A percentile compares a stretch with the other conserved stretches of the same genome.
phyloP scores from a whole-genome alignment of 345 rosid genomes.

The Pelargonium nanum region DNA sequence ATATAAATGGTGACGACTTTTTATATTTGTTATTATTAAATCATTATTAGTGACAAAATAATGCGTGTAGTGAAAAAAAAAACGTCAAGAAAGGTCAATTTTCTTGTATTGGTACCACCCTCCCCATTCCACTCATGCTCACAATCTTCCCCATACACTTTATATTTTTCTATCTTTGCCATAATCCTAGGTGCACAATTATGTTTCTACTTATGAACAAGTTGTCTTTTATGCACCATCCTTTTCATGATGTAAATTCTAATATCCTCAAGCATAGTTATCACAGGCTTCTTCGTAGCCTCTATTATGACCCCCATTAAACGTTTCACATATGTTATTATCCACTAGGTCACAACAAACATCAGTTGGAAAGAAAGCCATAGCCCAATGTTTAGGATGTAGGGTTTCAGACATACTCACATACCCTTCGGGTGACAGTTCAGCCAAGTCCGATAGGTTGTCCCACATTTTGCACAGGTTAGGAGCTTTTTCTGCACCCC shows the following conservation, averaged over 20 bases:
- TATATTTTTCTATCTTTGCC: not conserved
- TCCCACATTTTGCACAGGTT: not conserved
- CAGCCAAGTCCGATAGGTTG: not conserved
- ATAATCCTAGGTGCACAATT: not conserved
- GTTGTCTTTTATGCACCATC: not conserved
- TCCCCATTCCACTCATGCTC: not conserved
- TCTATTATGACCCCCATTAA: not conserved
- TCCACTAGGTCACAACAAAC: not conserved
- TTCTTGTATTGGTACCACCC: too few relatives aligned
- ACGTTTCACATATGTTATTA: too few relatives aligned
- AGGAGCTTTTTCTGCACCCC: not conserved
- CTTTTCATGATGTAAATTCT: not conserved
- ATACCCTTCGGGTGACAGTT: not conserved
- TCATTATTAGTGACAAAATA: too few relatives aligned
- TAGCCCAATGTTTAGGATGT: not conserved
- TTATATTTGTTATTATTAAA: too few relatives aligned
- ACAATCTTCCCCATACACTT: not conserved
- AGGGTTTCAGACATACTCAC: not conserved
- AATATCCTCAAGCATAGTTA: constrained; percentile 1
- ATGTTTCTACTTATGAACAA: not conserved
- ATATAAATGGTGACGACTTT: too few relatives aligned
- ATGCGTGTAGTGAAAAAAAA: too few relatives aligned
- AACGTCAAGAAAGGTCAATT: too few relatives aligned
- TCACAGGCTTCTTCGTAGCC: not conserved
- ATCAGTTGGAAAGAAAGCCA: not conserved